Evolutionary conservation across 2,329 filamentous ascomycete species (phyloP).

Genomic region (Ascochyta viciae-villosae): DNA sequence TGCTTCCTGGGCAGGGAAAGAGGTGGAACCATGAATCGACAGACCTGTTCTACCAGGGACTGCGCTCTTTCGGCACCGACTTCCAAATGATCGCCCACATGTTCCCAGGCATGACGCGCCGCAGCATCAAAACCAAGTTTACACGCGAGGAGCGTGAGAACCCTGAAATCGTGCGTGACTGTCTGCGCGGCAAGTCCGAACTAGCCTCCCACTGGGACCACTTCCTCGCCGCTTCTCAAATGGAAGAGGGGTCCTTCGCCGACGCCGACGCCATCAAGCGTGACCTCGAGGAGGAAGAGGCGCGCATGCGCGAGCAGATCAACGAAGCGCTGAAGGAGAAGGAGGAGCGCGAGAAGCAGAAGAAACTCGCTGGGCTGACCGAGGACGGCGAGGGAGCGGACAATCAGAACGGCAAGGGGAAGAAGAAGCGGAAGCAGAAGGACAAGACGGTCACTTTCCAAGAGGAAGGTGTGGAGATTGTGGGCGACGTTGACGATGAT

Average conservation of each 20-base stretch:
- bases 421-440: conserved; percentile 43
- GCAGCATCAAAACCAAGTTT: conserved; percentile 83
- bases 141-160: conserved; percentile 77
- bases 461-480: conserved; percentile 39
- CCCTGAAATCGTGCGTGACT: conserved; percentile 68
- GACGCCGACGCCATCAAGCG: conserved; percentile 45
- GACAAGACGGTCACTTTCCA: conserved; percentile 37
- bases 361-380: conserved; percentile 33
- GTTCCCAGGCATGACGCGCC: conserved; percentile 74
- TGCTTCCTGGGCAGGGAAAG: conserved; percentile 54
- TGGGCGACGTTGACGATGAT: conserved; percentile 39
- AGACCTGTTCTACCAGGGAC: conserved; percentile 76
- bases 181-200: conserved; percentile 58
- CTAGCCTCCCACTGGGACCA: conserved; percentile 46
- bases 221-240: conserved; percentile 46
- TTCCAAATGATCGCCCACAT: conserved; percentile 80
- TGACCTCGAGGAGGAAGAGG: conserved; percentile 35
- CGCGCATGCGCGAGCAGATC: conserved; percentile 45
- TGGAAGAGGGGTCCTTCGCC: conserved; percentile 46
- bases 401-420: conserved; percentile 33
- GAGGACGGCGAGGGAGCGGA: conserved; percentile 23
- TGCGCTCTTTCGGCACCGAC: conserved; percentile 81
- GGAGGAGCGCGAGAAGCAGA: conserved; percentile 48
- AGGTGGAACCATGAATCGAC: conserved; percentile 74
- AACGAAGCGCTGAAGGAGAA: conserved; percentile 42